A percentile compares a stretch with the other conserved stretches of the same genome.
Conservation (phyloP, 352 stramenopile genomes). For the Globisporangium camurandrum region DNA sequence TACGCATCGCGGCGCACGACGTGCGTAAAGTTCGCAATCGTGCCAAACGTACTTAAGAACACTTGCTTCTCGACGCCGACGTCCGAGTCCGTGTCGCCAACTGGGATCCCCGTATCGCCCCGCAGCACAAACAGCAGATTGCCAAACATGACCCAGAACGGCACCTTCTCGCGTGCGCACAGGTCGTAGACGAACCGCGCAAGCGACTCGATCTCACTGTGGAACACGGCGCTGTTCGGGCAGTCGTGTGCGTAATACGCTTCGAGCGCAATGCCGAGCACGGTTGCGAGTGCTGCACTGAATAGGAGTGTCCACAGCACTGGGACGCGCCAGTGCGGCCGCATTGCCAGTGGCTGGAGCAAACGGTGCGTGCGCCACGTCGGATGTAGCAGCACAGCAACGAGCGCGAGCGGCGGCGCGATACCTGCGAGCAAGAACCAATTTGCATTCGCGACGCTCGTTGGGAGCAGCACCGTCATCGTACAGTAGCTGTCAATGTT, state of each 20-base stretch:
- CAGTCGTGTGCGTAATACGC: conserved; percentile 53
- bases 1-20: conserved; percentile 33
- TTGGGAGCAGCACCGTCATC: conserved; percentile 69
- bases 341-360: conserved; percentile 17
- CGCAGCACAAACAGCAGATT: conserved; percentile 73
- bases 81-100: conserved; percentile 74
- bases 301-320: conserved; percentile 42
- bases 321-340: conserved; percentile 11
- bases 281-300: conserved; percentile 17
- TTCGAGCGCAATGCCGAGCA: conserved; percentile 44
- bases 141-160: conserved; percentile 69
- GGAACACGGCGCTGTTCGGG: conserved; percentile 60
- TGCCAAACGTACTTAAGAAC: conserved; percentile 41
- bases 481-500: background rate
- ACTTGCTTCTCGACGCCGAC: conserved; percentile 53
- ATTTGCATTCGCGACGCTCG: conserved; percentile 58
- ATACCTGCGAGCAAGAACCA: conserved; percentile 54
- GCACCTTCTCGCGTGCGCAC: conserved; percentile 33
- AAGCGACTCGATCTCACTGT: conserved; percentile 59
- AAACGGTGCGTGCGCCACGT: conserved; percentile 23
- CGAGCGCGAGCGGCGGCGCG: conserved; percentile 12
- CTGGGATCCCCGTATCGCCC: conserved; percentile 47
- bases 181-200: conserved; percentile 59
- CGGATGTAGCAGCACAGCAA: conserved; percentile 36
- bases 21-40: conserved; percentile 47